Base-by-base conservation (phyloP, 2,329 filamentous ascomycete genomes). In the Arthrobotrys musiformis region DNA sequence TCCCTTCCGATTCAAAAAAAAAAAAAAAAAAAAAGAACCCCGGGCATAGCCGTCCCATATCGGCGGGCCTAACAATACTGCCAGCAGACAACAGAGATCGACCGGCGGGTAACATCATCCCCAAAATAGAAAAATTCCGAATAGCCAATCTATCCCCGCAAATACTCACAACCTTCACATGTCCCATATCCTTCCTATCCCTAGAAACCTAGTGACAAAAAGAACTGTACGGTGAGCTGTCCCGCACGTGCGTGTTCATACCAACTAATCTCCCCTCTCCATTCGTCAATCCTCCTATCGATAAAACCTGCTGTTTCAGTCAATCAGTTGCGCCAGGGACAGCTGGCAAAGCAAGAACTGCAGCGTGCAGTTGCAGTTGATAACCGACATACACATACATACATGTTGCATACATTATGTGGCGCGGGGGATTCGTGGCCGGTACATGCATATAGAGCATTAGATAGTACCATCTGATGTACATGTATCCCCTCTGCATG, bases 371-470 rank as follows among this genome's bases (percentile, higher is more conserved):
- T n/a, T n/a, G n/a, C n/a, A n/a, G n/a, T n/a, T 58, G 54, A 58
- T 58, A 58, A 58, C 54, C 54, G 54, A 58, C 54, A 24, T 22
- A 37, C 15, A 8, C 3, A 15, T 17, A n/a, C n/a, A 50, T 50
- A 33, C 48, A 56, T 30, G 28, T 7, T 58, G 54, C 54, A 58
- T 58, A 40, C 30, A 58, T 58, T 58, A 58, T 30, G 54, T 58
- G 54, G 54, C 54, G 54, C 54, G 54, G 54, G 30, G 33, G 54
- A 40, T 58, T 58, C 33, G 54, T 58, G 54, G 54, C 19, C 33
- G 54, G 54, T 58, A 58, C 54, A 58, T 58, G 54, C 54, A 58
- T 8, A 40, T 58, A 28, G 2, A n/a, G 40, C 19, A 37, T 56
- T 35, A n/a, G 46, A 50, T 50, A 50, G 46, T 52, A 30, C 48